Conservation (phyloP, 2,329 filamentous ascomycete species). For the Phialocephala sp. region DNA sequence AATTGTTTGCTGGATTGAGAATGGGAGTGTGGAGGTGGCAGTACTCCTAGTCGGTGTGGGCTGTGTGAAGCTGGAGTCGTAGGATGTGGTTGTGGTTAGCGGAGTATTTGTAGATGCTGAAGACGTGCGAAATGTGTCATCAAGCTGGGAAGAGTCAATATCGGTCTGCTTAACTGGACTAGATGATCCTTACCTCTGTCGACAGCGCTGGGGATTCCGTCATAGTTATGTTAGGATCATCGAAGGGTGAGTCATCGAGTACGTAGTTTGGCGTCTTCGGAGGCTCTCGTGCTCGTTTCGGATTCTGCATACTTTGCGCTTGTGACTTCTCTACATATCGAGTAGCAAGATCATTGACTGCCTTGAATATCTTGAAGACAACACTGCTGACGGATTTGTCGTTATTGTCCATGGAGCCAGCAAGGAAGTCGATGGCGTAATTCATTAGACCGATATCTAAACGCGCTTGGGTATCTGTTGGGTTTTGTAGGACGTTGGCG, state of each 20-base stretch:
- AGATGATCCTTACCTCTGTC: background rate
- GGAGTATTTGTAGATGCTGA: background rate
- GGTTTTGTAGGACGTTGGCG: conserved; percentile 2
- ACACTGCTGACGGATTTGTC: background rate
- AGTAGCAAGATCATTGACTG: background rate
- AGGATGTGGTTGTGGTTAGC: background rate
- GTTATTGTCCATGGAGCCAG: background rate
- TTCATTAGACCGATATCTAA: background rate
- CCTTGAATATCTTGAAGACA: background rate
- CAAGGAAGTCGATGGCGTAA: background rate
- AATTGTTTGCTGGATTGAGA: background rate
- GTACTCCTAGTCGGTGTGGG: background rate
- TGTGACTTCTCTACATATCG: background rate
- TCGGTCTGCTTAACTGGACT: background rate
- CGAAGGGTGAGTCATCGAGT: background rate
- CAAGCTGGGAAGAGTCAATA: background rate
- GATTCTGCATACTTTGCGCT: background rate
- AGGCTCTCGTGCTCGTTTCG: background rate
- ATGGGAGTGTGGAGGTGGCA: background rate
- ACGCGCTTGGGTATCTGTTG: background rate
- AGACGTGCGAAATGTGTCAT: background rate
- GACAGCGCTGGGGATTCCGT: background rate
- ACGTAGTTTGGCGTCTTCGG: background rate
- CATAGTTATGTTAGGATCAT: background rate
- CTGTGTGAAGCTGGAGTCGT: background rate